Conservation (phyloP, 2,329 filamentous ascomycete species). For the Xylariaceae sp. region DNA sequence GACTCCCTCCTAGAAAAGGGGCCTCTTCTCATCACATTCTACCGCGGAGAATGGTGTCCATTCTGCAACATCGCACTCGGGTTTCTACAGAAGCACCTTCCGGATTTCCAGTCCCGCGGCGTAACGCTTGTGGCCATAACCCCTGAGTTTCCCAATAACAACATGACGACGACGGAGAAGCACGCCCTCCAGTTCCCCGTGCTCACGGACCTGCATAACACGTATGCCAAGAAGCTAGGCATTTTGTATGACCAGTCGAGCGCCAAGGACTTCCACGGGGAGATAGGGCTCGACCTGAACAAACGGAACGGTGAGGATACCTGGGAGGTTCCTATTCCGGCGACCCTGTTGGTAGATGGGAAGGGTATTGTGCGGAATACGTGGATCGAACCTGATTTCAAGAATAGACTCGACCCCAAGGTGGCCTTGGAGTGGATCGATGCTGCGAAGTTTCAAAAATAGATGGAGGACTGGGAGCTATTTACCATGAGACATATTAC, state of each 20-base stretch:
- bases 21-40: conserved; percentile 52
- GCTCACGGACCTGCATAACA: conserved; percentile 44
- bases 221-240: conserved; percentile 45
- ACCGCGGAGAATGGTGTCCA: conserved; percentile 55
- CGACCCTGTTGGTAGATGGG: conserved; percentile 47
- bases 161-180: conserved; percentile 49
- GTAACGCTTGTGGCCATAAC: conserved; percentile 52
- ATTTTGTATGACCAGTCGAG: conserved; percentile 41
- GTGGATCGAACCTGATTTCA: conserved; percentile 47
- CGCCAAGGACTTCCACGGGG: conserved; percentile 34
- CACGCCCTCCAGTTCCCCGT: conserved; percentile 49
- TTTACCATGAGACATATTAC: too few relatives aligned
- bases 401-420: conserved; percentile 46
- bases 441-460: conserved; percentile 24
- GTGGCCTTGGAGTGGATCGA: conserved; percentile 46
- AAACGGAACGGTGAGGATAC: conserved; percentile 47
- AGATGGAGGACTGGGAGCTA: too few relatives aligned
- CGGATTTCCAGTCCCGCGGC: conserved; percentile 45
- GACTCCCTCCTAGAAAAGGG: conserved; percentile 37
- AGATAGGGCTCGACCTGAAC: conserved; percentile 42
- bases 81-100: conserved; percentile 45
- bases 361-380: conserved; percentile 40
- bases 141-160: conserved; percentile 49
- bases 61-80: conserved; percentile 52
- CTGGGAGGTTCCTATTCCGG: conserved; percentile 48